A percentile compares a stretch with the other conserved stretches of the same genome.
phyloP scores from a whole-genome alignment of 441 rosid species.

The Viola pubescens region DNA sequence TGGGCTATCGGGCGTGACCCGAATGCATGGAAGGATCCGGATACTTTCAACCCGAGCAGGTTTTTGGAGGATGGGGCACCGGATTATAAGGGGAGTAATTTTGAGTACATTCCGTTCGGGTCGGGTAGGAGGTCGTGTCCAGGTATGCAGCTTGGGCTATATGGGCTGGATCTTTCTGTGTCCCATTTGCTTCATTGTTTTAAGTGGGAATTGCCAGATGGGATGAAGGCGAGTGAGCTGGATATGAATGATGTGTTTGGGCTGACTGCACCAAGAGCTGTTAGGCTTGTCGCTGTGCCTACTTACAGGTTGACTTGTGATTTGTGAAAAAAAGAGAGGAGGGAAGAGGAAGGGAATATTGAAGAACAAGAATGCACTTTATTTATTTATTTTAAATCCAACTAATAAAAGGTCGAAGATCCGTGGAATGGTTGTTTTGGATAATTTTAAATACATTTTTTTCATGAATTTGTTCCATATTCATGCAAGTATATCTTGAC shows the following conservation, averaged over 20 bases:
- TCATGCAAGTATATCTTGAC: no score
- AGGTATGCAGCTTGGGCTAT: slow-evolving; percentile 75
- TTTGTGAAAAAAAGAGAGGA: neutral
- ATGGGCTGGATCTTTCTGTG: slow-evolving; percentile 46
- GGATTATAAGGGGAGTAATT: slow-evolving; percentile 49
- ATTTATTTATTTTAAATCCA: no score
- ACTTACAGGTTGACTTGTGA: slow-evolving; percentile 40
- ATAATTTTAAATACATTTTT: no score
- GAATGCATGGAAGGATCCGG: slow-evolving; percentile 47
- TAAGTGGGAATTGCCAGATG: slow-evolving; percentile 56
- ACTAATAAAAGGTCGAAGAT: no score
- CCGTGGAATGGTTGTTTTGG: no score
- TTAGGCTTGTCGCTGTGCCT: slow-evolving; percentile 52
- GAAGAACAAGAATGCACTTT: no score
- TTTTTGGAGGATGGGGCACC: slow-evolving; percentile 39
- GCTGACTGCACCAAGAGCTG: slow-evolving; percentile 66
- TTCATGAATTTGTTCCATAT: no score
- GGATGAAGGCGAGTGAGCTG: slow-evolving; percentile 41
- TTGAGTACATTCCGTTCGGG: slow-evolving; percentile 64
- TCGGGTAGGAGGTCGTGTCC: slow-evolving; percentile 83
- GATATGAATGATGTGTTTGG: slow-evolving; percentile 66
- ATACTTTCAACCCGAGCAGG: slow-evolving; percentile 45
- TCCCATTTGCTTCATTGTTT: slow-evolving; percentile 62
- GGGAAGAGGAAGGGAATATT: neutral
- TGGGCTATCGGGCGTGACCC: slow-evolving; percentile 63